Conservation (phyloP, 306 rosid genomes). For the Aeschynomene evenia region DNA sequence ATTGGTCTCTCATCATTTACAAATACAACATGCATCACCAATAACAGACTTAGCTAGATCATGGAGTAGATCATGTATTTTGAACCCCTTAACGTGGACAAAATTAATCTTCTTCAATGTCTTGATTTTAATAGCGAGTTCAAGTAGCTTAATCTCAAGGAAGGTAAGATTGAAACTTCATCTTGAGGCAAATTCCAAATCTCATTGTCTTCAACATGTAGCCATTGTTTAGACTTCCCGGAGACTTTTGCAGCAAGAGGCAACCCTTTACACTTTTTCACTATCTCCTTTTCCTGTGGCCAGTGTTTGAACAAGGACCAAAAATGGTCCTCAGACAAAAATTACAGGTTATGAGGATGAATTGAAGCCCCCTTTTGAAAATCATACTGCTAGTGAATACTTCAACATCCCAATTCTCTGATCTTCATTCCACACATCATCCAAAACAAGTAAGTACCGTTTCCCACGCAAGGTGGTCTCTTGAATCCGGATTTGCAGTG, state of each 20-base stretch:
- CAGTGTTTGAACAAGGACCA: no score
- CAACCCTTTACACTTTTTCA: slow-evolving; percentile 2
- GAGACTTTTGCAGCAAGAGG: slow-evolving; percentile 20
- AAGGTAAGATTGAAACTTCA: slow-evolving; percentile 16
- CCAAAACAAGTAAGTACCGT: slow-evolving; percentile 37
- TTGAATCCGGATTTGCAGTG: slow-evolving; percentile 1
- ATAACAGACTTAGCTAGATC: slow-evolving; percentile 26
- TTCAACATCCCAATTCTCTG: slow-evolving; percentile 36
- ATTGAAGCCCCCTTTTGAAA: slow-evolving; percentile 28
- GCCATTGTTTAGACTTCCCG: slow-evolving; percentile 28
- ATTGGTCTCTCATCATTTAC: background rate
- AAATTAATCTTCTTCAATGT: background rate
- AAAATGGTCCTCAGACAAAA: slow-evolving; percentile 27
- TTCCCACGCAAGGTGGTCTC: background rate
- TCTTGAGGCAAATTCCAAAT: slow-evolving; percentile 18
- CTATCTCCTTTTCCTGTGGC: background rate
- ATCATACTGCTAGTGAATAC: slow-evolving; percentile 12
- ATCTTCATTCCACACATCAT: slow-evolving; percentile 43
- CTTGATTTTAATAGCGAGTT: background rate
- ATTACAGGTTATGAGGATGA: background rate
- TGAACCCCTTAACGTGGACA: background rate
- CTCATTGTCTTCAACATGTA: background rate
- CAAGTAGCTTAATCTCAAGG: slow-evolving; percentile 21
- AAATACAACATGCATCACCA: background rate
- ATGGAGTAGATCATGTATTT: slow-evolving; percentile 31